Evolutionary conservation across 2,329 filamentous ascomycete genomes (phyloP), one percentile per base, ranked within the genome.

Genomic region (Penicillium sp.): DNA sequence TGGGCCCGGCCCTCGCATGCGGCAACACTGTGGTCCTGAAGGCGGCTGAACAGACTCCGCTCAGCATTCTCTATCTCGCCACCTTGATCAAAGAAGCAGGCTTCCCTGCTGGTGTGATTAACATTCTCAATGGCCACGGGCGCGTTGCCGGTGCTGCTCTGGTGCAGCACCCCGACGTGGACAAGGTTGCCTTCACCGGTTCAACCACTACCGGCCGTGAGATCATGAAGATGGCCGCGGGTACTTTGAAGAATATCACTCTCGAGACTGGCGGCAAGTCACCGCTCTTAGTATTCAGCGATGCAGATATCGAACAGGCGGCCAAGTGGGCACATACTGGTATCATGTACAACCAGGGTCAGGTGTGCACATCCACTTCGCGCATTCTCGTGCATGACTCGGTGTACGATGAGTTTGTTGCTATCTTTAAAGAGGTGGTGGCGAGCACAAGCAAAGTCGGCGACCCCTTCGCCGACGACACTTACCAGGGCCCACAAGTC

Each of bases 261-360:
- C 44, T 62, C 1, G 59, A 62, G 40, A 62, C 59, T 76, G 80
- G 80, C 25, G 80, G 80, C 38, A 84, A 84, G 61, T 79, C 73
- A 3, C 79, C 80, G 0, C 64, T 82, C 2, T 52, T 84, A 7
- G 73, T 84, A 4, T 83, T 84, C 43, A 69, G 74, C 5, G 80
- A 84, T 50, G 79, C 79, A 4, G 77, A 84, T 42, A 53, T 84
- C 15, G 77, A 81, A 4, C 76, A 82, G 57, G 79, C 80, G 3
- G 80, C 84, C 9, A 78, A 82, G 48, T 85, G 83, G 78, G 70
- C 74, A 11, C 79, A 84, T 44, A 55, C 64, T 9, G 69, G 69
- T n/a, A 71, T 73, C 49, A 70, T 73, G 66, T 61, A 62, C 43
- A 62, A 62, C 41, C 59, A 62, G 30, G 59, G 59, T 15, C 59